Evolutionary conservation across 768 basidiomycete species (phyloP).

Genomic region (Trametes villosa): DNA sequence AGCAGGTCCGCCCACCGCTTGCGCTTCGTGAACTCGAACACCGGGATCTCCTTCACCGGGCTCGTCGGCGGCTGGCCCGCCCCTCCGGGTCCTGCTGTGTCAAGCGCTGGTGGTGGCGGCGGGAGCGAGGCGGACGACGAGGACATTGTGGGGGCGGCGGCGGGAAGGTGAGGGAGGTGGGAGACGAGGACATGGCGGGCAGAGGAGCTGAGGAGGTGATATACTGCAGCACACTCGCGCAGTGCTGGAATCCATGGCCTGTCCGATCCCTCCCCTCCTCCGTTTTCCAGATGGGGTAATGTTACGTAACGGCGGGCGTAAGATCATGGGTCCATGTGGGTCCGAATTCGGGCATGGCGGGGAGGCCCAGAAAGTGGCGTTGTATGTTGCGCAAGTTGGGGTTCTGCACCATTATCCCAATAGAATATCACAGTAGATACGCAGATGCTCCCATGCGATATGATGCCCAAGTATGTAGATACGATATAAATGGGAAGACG

Average conservation of each 20-base stretch:
- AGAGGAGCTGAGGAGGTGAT: background rate
- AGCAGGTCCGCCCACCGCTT: slow-evolving; percentile 88
- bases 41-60: slow-evolving; percentile 20
- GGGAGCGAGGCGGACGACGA: background rate
- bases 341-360: slow-evolving; percentile 9
- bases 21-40: slow-evolving; percentile 84
- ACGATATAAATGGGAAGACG: too few species aligned
- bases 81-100: background rate
- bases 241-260: background rate
- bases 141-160: background rate
- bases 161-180: background rate
- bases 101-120: background rate
- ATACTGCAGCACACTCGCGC: background rate
- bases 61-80: slow-evolving; percentile 5
- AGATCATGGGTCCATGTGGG: slow-evolving; percentile 18
- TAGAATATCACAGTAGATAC: too few species aligned
- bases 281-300: background rate
- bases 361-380: background rate
- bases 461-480: background rate
- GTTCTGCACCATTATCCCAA: background rate
- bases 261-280: slow-evolving; percentile 8
- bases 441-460: too few species aligned
- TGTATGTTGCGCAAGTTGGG: background rate
- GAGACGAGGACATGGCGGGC: background rate
- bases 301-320: background rate